Conservation (phyloP, 805 yeast genomes). For the Nakazawaea molendinolei region DNA sequence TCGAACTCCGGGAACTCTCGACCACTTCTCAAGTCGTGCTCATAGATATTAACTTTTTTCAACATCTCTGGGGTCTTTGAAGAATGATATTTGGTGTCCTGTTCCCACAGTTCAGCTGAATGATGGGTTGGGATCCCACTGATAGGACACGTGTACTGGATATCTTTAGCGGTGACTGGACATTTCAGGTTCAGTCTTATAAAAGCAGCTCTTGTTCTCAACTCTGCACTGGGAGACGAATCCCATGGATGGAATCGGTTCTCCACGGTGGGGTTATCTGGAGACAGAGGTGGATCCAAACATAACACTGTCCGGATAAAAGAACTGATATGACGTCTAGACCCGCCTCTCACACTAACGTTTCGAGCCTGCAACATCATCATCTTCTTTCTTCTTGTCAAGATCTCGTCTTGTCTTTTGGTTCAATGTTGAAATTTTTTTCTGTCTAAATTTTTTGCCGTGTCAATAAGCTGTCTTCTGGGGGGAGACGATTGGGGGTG, state of each 20-base stretch:
- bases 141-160: slow-evolving; percentile 81
- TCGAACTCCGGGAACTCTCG: slow-evolving; percentile 93
- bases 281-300: slow-evolving; percentile 57
- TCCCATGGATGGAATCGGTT: slow-evolving; percentile 88
- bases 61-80: slow-evolving; percentile 62
- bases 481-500: no score
- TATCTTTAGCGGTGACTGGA: slow-evolving; percentile 79
- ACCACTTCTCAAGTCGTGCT: slow-evolving; percentile 92
- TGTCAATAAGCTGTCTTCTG: no score
- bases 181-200: slow-evolving; percentile 84
- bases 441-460: no score
- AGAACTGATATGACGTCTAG: slow-evolving; percentile 21
- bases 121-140: slow-evolving; percentile 98
- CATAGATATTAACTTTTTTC: slow-evolving; percentile 85
- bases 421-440: no score
- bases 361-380: no score
- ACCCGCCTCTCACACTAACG: no score
- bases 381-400: no score
- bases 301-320: slow-evolving; percentile 31
- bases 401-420: no score
- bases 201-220: slow-evolving; percentile 86
- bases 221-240: slow-evolving; percentile 79
- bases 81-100: slow-evolving; percentile 66
- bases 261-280: slow-evolving; percentile 61
- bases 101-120: slow-evolving; percentile 81